phyloP scores from a whole-genome alignment of 2,329 filamentous ascomycete genomes.

The Penicillium sp. region DNA sequence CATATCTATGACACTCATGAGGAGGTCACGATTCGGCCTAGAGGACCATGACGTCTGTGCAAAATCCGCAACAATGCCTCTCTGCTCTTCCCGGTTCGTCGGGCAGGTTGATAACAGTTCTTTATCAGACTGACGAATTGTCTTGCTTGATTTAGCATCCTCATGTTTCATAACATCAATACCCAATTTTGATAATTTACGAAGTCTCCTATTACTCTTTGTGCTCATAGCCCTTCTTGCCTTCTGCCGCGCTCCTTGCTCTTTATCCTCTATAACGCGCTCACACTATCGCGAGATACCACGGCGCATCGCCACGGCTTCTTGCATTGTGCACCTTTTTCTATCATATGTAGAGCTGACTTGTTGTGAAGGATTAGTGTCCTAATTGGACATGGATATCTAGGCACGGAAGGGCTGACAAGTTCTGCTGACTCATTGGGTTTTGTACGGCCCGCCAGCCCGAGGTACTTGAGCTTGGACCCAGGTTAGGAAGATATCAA shows the following conservation, averaged over 20 bases:
- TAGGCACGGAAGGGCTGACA: no score
- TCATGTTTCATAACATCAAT: not conserved
- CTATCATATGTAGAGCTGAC: no score
- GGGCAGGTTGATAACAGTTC: not conserved
- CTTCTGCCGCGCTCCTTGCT: not conserved
- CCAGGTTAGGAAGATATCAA: no score
- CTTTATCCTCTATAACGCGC: not conserved
- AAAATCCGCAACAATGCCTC: not conserved
- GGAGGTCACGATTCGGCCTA: not conserved
- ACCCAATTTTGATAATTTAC: not conserved
- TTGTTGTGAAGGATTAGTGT: no score
- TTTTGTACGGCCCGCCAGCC: no score
- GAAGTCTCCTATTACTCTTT: not conserved
- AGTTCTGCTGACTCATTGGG: no score
- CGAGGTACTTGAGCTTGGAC: no score
- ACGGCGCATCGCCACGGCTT: not conserved
- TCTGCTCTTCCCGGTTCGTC: not conserved
- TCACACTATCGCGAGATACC: not conserved
- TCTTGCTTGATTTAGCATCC: not conserved
- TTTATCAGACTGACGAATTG: not conserved
- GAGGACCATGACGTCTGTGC: not conserved
- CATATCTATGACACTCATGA: no score
- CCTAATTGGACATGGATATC: no score
- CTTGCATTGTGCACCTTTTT: not conserved
- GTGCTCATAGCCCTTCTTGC: not conserved